A percentile compares a stretch with the other conserved stretches of the same genome.
phyloP scores from a whole-genome alignment of 2,329 filamentous ascomycete species.

The Arthrinium phaeospermum region DNA sequence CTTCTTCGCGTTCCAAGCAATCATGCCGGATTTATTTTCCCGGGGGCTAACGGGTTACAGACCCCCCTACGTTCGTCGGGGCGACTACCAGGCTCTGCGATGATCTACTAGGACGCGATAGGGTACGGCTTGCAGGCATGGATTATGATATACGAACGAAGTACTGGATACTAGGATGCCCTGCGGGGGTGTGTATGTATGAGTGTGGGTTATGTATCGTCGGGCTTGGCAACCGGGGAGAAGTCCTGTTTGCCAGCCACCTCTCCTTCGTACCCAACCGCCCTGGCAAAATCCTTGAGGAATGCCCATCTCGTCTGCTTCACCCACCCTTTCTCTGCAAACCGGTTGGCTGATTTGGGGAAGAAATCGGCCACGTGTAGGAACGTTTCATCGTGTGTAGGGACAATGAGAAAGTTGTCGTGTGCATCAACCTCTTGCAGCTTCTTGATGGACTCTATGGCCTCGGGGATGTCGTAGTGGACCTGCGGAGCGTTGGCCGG shows the following conservation, averaged over 20 bases:
- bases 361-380: conserved; percentile 53
- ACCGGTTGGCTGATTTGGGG: conserved; percentile 53
- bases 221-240: not conserved
- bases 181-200: too few relatives aligned
- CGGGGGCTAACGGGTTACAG: conserved; percentile 5
- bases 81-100: conserved; percentile 23
- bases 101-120: not conserved
- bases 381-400: conserved; percentile 54
- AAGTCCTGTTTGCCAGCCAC: conserved; percentile 30
- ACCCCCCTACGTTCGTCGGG: conserved; percentile 24
- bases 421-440: conserved; percentile 51
- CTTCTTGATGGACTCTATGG: conserved; percentile 48
- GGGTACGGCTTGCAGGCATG: too few relatives aligned
- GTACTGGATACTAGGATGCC: too few relatives aligned
- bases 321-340: conserved; percentile 51
- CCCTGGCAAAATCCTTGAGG: conserved; percentile 53
- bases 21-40: too few relatives aligned
- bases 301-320: conserved; percentile 54
- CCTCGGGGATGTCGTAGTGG: conserved; percentile 37
- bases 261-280: conserved; percentile 40
- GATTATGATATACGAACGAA: too few relatives aligned
- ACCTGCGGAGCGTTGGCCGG: conserved; percentile 25
- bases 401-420: conserved; percentile 49
- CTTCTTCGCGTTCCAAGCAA: not conserved
- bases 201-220: not conserved